Conservation (phyloP, 345 rosid species). For the Eutrema yunnanense region DNA sequence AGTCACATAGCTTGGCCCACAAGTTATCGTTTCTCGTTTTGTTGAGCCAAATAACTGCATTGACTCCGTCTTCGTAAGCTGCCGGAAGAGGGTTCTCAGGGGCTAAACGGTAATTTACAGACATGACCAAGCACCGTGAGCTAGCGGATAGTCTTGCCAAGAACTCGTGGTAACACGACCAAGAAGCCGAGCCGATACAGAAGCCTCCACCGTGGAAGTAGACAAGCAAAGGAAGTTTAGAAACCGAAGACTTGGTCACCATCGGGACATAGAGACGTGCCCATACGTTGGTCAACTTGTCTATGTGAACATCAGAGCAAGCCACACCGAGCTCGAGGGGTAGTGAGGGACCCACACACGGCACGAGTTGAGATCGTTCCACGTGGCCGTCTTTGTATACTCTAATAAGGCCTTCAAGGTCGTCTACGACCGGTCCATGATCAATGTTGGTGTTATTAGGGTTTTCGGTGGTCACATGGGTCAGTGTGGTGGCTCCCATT, state of each 20-base stretch:
- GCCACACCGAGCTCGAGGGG: slow-evolving; percentile 40
- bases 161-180: slow-evolving; percentile 62
- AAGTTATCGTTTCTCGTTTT: slow-evolving; percentile 23
- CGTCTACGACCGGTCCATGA: slow-evolving; percentile 44
- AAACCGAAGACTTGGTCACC: slow-evolving; percentile 1
- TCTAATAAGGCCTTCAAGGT: slow-evolving; percentile 58
- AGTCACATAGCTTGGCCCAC: slow-evolving; percentile 39
- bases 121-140: slow-evolving; percentile 43
- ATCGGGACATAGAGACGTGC: slow-evolving; percentile 61
- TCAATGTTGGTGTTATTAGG: slow-evolving; percentile 15
- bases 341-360: slow-evolving; percentile 39
- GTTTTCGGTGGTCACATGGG: slow-evolving; percentile 14
- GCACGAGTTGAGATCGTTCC: slow-evolving; percentile 46
- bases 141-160: slow-evolving; percentile 36
- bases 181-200: slow-evolving; percentile 54
- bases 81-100: slow-evolving; percentile 64
- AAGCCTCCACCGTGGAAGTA: slow-evolving; percentile 76
- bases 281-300: slow-evolving; percentile 50
- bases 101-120: slow-evolving; percentile 53
- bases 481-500: slow-evolving; percentile 27
- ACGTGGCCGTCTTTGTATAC: slow-evolving; percentile 66
- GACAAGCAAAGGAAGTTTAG: slow-evolving; percentile 49
- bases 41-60: slow-evolving; percentile 51
- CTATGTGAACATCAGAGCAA: slow-evolving; percentile 46
- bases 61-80: slow-evolving; percentile 58